Conservation (phyloP, 169 alveolate species). For the Plasmodium fragile region DNA sequence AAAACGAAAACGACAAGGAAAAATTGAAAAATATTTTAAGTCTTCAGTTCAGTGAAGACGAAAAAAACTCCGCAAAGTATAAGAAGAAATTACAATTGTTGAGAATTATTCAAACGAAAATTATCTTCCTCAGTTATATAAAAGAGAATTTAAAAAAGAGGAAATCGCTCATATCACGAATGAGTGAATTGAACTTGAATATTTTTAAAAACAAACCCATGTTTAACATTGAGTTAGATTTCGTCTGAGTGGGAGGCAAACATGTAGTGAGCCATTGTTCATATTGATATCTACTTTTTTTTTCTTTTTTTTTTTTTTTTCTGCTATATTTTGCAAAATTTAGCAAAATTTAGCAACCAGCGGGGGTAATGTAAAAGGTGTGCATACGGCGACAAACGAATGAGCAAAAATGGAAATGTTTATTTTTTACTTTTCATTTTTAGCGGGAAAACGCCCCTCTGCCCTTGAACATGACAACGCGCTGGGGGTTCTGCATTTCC, state of each 20-base stretch:
- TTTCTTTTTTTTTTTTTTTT: neutral
- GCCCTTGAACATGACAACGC: neutral
- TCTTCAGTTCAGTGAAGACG: slow-evolving; percentile 16
- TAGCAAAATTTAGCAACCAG: neutral
- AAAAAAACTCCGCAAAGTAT: slow-evolving; percentile 35
- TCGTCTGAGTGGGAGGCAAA: slow-evolving; percentile 14
- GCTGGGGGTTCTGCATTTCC: neutral
- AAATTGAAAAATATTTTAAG: slow-evolving; percentile 45
- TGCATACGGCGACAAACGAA: neutral
- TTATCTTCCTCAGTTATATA: slow-evolving; percentile 54
- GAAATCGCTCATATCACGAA: slow-evolving; percentile 65
- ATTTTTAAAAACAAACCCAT: slow-evolving; percentile 70
- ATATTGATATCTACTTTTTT: neutral
- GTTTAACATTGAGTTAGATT: slow-evolving; percentile 68
- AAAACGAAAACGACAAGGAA: slow-evolving; percentile 56
- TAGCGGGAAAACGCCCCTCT: neutral
- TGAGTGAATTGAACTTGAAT: slow-evolving; percentile 66
- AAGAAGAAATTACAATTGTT: slow-evolving; percentile 61
- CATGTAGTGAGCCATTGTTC: neutral
- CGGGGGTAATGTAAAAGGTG: neutral
- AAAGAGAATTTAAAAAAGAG: slow-evolving; percentile 71
- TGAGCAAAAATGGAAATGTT: neutral
- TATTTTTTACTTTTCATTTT: neutral
- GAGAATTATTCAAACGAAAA: slow-evolving; percentile 54
- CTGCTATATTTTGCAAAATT: neutral